phyloP scores from a whole-genome alignment of 1,284 basidiomycete genomes.

The Malassezia obtusa region DNA sequence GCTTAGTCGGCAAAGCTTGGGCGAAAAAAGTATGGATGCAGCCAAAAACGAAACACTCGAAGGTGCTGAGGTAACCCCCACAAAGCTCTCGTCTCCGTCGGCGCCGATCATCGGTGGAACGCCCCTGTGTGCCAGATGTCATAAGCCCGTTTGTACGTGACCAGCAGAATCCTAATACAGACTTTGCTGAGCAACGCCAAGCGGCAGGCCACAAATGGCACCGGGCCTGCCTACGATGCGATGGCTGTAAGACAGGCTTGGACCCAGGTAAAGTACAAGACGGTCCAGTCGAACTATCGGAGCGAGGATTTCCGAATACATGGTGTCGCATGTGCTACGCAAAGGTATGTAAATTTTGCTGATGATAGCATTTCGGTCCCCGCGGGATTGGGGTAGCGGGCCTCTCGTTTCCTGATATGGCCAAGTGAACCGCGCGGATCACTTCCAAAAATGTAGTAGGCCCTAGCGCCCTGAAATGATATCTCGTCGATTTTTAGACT shows the following conservation, averaged over 20 bases:
- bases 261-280: conserved; percentile 40
- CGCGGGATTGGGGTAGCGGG: conserved; percentile 22
- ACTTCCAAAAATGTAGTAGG: not conserved
- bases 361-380: conserved; percentile 19
- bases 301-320: conserved; percentile 22
- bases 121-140: conserved; percentile 40
- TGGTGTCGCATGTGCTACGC: conserved; percentile 45
- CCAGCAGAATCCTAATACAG: conserved; percentile 4
- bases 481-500: too few species aligned
- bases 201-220: conserved; percentile 44
- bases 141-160: conserved; percentile 32
- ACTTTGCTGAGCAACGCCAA: conserved; percentile 44
- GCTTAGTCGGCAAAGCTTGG: not conserved
- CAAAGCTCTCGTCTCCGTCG: not conserved
- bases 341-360: conserved; percentile 18
- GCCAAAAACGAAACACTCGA: not conserved
- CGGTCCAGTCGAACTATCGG: conserved; percentile 23
- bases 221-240: conserved; percentile 40
- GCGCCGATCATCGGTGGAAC: conserved; percentile 30
- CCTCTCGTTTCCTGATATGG: conserved; percentile 17
- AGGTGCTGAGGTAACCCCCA: not conserved
- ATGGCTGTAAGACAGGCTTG: conserved; percentile 37
- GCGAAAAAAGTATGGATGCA: not conserved
- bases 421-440: not conserved
- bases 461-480: too few species aligned